phyloP scores from a whole-genome alignment of 1,139 yeast species.

The Geotrichum restrictum region DNA sequence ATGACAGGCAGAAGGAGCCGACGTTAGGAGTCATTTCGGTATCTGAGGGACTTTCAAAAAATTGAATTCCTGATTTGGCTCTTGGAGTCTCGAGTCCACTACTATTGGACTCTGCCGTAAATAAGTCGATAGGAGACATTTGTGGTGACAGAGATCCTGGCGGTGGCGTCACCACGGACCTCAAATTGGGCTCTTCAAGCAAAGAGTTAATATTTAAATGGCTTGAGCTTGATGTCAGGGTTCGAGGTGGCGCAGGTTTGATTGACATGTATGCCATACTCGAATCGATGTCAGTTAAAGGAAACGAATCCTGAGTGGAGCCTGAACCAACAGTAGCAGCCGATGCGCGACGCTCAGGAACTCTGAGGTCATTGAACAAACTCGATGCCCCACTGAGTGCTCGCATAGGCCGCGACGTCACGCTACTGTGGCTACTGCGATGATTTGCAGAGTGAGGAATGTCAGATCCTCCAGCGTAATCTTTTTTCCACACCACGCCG shows the following conservation, averaged over 20 bases:
- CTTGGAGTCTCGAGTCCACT: conserved; percentile 6
- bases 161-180: not conserved
- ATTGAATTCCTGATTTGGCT: not conserved
- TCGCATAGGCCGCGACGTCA: not conserved
- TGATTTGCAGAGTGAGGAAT: not conserved
- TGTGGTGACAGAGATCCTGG: not conserved
- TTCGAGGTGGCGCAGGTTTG: conserved; percentile 2
- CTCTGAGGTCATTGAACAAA: conserved; percentile 1
- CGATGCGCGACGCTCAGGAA: conserved; percentile 9
- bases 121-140: not conserved
- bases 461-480: not conserved
- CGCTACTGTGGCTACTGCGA: not conserved
- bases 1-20: not conserved
- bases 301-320: conserved; percentile 2
- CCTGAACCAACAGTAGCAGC: conserved; percentile 9
- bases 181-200: not conserved
- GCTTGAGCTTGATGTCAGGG: not conserved
- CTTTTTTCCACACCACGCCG: not conserved
- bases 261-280: not conserved
- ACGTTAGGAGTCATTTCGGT: not conserved
- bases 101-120: not conserved
- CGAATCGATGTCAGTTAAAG: not conserved
- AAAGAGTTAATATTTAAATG: conserved; percentile 13
- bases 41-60: not conserved
- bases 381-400: conserved; percentile 7